Conservation (phyloP, 306 rosid genomes). For the Rubus parviflorus region DNA sequence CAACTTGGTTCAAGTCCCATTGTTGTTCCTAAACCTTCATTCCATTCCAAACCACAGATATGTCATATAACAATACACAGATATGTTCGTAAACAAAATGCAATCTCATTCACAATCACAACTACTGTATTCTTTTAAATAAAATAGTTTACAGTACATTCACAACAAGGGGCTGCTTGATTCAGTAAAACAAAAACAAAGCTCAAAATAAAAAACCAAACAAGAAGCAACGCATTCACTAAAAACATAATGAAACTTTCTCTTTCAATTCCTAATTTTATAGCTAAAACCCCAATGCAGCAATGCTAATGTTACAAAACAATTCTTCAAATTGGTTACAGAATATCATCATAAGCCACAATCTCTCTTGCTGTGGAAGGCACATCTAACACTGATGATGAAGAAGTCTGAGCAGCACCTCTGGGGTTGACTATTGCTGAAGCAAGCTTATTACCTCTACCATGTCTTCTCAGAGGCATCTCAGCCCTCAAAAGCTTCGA, state of each 20-base stretch:
- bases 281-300: constrained; percentile 17
- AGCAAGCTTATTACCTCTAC: constrained; percentile 77
- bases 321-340: constrained; percentile 30
- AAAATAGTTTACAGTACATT: background rate
- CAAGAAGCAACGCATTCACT: constrained; percentile 1
- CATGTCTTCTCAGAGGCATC: constrained; percentile 76
- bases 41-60: too few species aligned
- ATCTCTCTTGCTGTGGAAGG: constrained; percentile 76
- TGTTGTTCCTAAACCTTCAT: background rate
- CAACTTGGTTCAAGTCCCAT: background rate
- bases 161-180: background rate
- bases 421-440: constrained; percentile 63
- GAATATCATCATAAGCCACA: constrained; percentile 81
- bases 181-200: background rate
- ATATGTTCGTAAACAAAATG: background rate
- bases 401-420: constrained; percentile 31
- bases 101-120: constrained; percentile 9
- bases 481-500: constrained; percentile 86
- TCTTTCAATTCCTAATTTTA: background rate
- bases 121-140: background rate
- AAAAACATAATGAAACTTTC: background rate
- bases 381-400: constrained; percentile 44
- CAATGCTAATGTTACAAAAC: constrained; percentile 25
- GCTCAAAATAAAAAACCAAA: background rate
- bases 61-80: background rate